Conservation (phyloP, 108 stramenopile species). For the Parietichytrium sp. region DNA sequence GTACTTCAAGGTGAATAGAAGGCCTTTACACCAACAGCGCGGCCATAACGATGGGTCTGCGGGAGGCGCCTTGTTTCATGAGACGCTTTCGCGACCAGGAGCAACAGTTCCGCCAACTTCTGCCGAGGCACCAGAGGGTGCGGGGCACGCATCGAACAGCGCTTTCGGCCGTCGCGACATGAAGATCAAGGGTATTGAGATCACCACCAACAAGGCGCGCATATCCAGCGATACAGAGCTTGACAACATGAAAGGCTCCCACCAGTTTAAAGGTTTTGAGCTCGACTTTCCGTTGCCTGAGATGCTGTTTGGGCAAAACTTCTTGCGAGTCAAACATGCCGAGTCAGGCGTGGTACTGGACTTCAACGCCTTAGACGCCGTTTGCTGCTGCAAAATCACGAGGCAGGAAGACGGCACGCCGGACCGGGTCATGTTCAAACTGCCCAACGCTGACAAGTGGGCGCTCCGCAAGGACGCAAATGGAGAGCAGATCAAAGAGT, state of each 20-base stretch:
- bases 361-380: constrained; percentile 13
- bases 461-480: neutral
- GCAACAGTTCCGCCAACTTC: neutral
- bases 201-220: constrained; percentile 13
- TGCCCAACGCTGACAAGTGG: constrained; percentile 21
- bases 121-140: neutral
- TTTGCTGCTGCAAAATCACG: constrained; percentile 11
- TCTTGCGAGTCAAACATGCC: neutral
- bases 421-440: constrained; percentile 29
- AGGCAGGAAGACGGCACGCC: neutral
- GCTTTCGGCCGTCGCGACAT: constrained; percentile 4
- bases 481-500: neutral
- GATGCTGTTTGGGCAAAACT: constrained; percentile 28
- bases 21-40: neutral
- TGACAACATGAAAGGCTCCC: neutral
- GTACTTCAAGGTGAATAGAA: neutral
- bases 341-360: neutral
- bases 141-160: neutral
- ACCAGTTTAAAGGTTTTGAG: neutral
- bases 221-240: constrained; percentile 13
- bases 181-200: neutral
- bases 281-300: constrained; percentile 12
- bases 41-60: neutral
- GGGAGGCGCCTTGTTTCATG: neutral
- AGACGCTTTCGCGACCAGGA: too few relatives aligned